Evolutionary conservation across 2,329 filamentous ascomycete genomes (phyloP).

Genomic region (Alternaria burnsii): DNA sequence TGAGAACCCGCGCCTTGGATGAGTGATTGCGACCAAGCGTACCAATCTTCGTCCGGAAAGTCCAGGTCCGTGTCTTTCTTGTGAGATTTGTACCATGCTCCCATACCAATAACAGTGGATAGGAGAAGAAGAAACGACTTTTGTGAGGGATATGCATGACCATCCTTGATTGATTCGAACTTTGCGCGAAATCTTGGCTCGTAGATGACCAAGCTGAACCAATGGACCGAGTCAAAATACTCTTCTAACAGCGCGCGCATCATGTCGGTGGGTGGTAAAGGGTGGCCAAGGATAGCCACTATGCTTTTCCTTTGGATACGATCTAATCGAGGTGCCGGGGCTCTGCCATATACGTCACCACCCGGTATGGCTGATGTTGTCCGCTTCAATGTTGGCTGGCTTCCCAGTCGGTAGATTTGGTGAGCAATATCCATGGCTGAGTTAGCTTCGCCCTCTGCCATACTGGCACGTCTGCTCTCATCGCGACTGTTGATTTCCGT

Average conservation of each 20-base stretch:
- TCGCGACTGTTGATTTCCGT: neutral
- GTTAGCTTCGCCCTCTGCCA: slow-evolving; percentile 34
- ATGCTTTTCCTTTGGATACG: slow-evolving; percentile 37
- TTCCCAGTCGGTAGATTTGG: neutral
- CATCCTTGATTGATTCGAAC: slow-evolving; percentile 44
- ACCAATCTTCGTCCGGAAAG: slow-evolving; percentile 21
- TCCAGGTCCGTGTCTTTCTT: slow-evolving; percentile 20
- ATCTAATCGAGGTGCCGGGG: slow-evolving; percentile 11
- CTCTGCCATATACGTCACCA: neutral
- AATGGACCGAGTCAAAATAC: neutral
- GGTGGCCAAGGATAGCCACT: neutral
- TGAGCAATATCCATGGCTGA: slow-evolving; percentile 50
- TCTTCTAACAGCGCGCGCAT: neutral
- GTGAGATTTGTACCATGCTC: slow-evolving; percentile 50
- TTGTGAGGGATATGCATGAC: slow-evolving; percentile 42
- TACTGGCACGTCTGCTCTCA: slow-evolving; percentile 8
- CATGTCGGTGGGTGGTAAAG: neutral
- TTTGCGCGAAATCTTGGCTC: slow-evolving; percentile 52
- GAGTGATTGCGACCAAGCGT: slow-evolving; percentile 25
- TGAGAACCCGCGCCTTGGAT: slow-evolving; percentile 44
- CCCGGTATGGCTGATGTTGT: slow-evolving; percentile 42
- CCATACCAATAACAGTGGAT: slow-evolving; percentile 51
- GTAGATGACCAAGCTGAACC: slow-evolving; percentile 22
- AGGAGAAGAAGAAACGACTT: slow-evolving; percentile 51
- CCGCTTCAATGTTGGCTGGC: slow-evolving; percentile 36